Evolutionary conservation across 768 basidiomycete species (phyloP), one percentile per base, ranked within the genome.

Genomic region (Termitomyces titanicus): DNA sequence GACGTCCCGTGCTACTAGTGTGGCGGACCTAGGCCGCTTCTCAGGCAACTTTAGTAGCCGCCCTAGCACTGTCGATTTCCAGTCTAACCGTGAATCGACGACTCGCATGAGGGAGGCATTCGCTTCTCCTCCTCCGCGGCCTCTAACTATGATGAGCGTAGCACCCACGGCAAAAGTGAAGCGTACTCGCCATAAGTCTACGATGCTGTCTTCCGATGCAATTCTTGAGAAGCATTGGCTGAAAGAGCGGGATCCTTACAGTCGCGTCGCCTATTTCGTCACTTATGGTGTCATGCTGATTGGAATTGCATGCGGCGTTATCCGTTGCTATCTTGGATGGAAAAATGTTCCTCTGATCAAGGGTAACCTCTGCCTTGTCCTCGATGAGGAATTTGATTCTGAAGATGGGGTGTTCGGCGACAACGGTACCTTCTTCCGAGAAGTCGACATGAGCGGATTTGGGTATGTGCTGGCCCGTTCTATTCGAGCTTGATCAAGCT

Each of bases 381-480:
- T 96, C 58, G 79, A 89, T 47, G 93, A 95, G 64, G 77, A 92
- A 55, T 95, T 95, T 62, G 74, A 72, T 59, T 75, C 77, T 67
- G 79, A 79, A 44, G 68, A 78, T 43, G 74, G 76, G 18, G 64
- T 82, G 39, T 85, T 89, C 58, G 85, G 87, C 15, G 74, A 84
- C 2, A 78, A 82, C 52, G 81, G 80, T 37, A 82, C 78, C 17
- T 94, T 92, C 81, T 79, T 83, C 62, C 80, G 82, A 17, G 92
- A 95, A 64, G 82, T 94, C 25, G 86, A 89, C 59, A 81, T 94
- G 73, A 88, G 91, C 55, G 94, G 94, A 3, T 96, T 88, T 67
- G 92, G 92, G 88, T 88, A 65, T 51, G 83, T 66, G 15, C 18
- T 49, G 47, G 40, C 44, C 17, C 61, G 4, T 43, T 54, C 47